Evolutionary conservation across 139 green algal species (phyloP).

Genomic region (Chlamydomonas schloesseri): DNA sequence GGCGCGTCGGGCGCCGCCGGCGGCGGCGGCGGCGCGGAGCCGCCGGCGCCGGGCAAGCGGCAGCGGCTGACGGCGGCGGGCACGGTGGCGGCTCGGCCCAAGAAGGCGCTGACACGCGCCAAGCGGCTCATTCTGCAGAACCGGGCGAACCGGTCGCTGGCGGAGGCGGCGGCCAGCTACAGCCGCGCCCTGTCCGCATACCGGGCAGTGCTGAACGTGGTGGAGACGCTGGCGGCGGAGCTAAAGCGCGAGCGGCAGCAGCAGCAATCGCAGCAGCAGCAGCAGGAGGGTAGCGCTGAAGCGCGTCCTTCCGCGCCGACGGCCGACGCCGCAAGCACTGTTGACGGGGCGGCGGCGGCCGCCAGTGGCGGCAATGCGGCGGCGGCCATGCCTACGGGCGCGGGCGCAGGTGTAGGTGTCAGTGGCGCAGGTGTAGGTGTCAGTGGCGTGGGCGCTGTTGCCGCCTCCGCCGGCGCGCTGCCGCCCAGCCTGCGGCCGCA

Average conservation of each 20-base stretch:
- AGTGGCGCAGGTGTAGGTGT: no score
- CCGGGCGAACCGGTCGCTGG: slow-evolving; percentile 15
- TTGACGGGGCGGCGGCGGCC: no score
- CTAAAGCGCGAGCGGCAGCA: background rate
- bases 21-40: background rate
- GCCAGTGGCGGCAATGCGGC: no score
- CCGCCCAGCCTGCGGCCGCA: slow-evolving; percentile 19
- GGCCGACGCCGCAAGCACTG: no score
- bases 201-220: background rate
- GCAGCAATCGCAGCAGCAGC: no score
- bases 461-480: background rate
- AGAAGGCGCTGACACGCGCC: slow-evolving; percentile 52
- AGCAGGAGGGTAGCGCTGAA: no score
- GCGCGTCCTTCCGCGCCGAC: no score
- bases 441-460: background rate
- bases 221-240: background rate
- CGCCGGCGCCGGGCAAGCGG: background rate
- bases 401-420: no score
- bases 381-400: no score
- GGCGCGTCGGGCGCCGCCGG: background rate
- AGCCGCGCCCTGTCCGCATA: background rate
- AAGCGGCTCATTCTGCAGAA: slow-evolving; percentile 57
- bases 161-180: slow-evolving; percentile 16
- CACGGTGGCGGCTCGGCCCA: slow-evolving; percentile 25
- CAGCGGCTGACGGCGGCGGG: slow-evolving; percentile 29